A percentile compares a stretch with the other conserved stretches of the same genome.
These are phyloP conservation scores for Zygosaccharomyces pseudorouxii DNA, from an alignment of 805 yeast genomes.

Conservation along the genomic window DNA sequence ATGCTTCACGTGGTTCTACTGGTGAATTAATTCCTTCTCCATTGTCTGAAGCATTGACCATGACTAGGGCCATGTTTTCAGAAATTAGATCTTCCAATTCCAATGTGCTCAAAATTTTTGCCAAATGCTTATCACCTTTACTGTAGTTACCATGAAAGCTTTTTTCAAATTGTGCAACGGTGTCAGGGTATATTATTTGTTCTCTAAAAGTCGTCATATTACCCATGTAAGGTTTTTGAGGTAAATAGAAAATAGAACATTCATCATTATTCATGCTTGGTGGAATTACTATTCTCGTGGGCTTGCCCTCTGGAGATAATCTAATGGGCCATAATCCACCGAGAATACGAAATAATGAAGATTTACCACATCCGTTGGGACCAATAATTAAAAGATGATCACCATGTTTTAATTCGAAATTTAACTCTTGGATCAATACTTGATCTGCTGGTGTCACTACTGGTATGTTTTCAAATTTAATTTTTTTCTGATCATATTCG, in stretches of 20 bases:
- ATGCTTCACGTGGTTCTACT: slow-evolving; percentile 43
- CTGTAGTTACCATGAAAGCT: slow-evolving; percentile 29
- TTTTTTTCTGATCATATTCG: slow-evolving; percentile 51
- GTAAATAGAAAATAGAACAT: slow-evolving; percentile 68
- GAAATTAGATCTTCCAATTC: slow-evolving; percentile 55
- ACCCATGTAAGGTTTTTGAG: slow-evolving; percentile 86
- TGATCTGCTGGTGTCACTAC: slow-evolving; percentile 82
- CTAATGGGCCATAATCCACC: slow-evolving; percentile 93
- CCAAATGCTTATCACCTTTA: slow-evolving; percentile 44
- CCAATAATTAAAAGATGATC: slow-evolving; percentile 87
- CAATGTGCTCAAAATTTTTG: slow-evolving; percentile 50
- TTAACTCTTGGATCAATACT: slow-evolving; percentile 57
- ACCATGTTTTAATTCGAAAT: slow-evolving; percentile 72
- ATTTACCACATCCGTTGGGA: slow-evolving; percentile 95
- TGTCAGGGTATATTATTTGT: slow-evolving; percentile 84
- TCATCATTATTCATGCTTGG: slow-evolving; percentile 32
- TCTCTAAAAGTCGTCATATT: slow-evolving; percentile 64
- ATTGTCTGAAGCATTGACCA: slow-evolving; percentile 28
- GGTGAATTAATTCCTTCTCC: slow-evolving; percentile 27
- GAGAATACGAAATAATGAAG: slow-evolving; percentile 81
- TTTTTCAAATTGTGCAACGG: slow-evolving; percentile 50
- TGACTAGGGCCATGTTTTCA: slow-evolving; percentile 39
- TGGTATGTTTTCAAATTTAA: slow-evolving; percentile 71
- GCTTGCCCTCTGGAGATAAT: slow-evolving; percentile 50
- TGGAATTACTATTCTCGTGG: slow-evolving; percentile 39